A percentile compares a stretch with the other conserved stretches of the same genome.
phyloP scores from a whole-genome alignment of 805 yeast species.

The Diddensiella transvaalensis region DNA sequence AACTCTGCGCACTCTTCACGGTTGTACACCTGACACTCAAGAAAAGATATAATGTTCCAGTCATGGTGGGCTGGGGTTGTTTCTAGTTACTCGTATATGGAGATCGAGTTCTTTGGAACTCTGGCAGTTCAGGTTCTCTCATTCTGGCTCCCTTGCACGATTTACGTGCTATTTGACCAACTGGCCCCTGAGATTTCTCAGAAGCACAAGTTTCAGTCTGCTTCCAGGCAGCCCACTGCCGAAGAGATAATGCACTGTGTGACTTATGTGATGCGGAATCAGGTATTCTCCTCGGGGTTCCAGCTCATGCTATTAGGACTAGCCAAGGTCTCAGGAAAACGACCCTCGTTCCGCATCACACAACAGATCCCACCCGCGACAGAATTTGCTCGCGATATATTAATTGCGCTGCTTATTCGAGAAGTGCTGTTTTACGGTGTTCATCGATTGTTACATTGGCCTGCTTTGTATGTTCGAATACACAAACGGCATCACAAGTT shows the following conservation, averaged over 20 bases:
- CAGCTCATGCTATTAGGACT: neutral
- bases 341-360: constrained; percentile 5
- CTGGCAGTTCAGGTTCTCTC: constrained; percentile 10
- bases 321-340: neutral
- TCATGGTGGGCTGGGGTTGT: constrained; percentile 5
- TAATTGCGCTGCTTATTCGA: constrained; percentile 3
- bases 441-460: constrained; percentile 12
- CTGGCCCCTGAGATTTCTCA: constrained; percentile 14
- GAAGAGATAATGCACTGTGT: constrained; percentile 15
- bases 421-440: constrained; percentile 12
- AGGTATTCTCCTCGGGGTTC: constrained; percentile 4
- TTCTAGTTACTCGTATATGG: neutral
- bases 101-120: constrained; percentile 7
- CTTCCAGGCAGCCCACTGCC: constrained; percentile 12
- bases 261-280: constrained; percentile 11
- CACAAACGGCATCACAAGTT: constrained; percentile 18
- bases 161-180: constrained; percentile 9
- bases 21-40: too few relatives aligned
- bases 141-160: constrained; percentile 18
- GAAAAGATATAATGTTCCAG: neutral
- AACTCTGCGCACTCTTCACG: too few relatives aligned
- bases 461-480: constrained; percentile 6
- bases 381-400: constrained; percentile 3
- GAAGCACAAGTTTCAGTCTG: constrained; percentile 18
- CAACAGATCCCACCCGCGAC: constrained; percentile 6